Evolutionary conservation across 768 basidiomycete species (phyloP).

Genomic region (Mycena rosella): DNA sequence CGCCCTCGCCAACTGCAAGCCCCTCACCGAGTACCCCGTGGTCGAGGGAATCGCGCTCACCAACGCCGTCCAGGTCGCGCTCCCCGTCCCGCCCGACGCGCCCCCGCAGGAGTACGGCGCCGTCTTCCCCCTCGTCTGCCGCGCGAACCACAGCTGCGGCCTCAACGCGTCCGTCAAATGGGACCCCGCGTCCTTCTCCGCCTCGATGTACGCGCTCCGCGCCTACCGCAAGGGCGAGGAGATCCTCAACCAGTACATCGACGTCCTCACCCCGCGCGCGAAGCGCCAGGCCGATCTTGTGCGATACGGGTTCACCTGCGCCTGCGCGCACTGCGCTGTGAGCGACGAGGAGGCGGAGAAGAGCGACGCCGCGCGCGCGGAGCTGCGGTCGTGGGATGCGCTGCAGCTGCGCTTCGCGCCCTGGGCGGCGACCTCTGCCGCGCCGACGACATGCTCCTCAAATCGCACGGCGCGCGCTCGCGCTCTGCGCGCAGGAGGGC

Average conservation of each 20-base stretch:
- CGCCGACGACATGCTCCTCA: constrained; percentile 55
- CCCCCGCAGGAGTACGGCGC: constrained; percentile 54
- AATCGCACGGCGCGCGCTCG: constrained; percentile 54
- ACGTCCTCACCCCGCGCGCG: constrained; percentile 52
- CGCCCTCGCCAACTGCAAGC: constrained; percentile 45
- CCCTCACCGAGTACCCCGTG: constrained; percentile 48
- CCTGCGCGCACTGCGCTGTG: constrained; percentile 54
- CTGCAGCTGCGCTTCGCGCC: constrained; percentile 54
- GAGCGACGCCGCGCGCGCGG: constrained; percentile 47
- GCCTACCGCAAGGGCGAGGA: constrained; percentile 55
- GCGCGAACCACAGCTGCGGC: constrained; percentile 63
- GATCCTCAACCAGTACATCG: constrained; percentile 59
- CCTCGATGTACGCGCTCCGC: constrained; percentile 56
- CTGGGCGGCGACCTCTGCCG: constrained; percentile 59
- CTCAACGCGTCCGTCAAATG: constrained; percentile 61
- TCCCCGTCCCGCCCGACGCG: constrained; percentile 43
- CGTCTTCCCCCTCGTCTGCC: constrained; percentile 55
- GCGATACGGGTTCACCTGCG: constrained; percentile 57
- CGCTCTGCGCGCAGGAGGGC: constrained; percentile 56
- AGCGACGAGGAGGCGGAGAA: constrained; percentile 34
- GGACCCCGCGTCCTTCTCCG: constrained; percentile 53
- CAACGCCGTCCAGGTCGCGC: constrained; percentile 55
- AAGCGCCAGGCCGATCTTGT: constrained; percentile 50
- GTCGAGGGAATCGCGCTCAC: constrained; percentile 61
- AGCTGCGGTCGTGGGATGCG: constrained; percentile 52